Conservation (phyloP, 176 grass and related monocot species). For the Ensete ventricosum region DNA sequence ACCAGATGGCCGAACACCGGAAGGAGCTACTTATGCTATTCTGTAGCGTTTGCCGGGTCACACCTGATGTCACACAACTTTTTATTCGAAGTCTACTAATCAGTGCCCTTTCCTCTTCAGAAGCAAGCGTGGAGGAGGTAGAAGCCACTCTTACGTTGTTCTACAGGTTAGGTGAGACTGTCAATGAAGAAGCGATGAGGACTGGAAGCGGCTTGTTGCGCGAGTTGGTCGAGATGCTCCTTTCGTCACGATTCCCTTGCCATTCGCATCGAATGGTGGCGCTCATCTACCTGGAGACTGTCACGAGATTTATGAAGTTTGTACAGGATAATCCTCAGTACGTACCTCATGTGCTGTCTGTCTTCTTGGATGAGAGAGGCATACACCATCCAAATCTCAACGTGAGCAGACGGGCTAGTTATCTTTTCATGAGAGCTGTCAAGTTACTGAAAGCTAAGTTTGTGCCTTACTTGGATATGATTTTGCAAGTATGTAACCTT, state of each 20-base stretch:
- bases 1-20: constrained; percentile 63
- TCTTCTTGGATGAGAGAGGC: constrained; percentile 84
- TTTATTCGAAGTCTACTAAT: constrained; percentile 67
- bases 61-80: constrained; percentile 55
- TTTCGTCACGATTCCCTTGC: constrained; percentile 64
- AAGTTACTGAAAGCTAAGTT: constrained; percentile 77
- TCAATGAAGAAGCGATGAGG: constrained; percentile 62
- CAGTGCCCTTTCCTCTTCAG: constrained; percentile 46
- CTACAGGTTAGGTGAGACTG: constrained; percentile 56
- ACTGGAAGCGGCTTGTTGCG: constrained; percentile 48
- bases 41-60: constrained; percentile 73
- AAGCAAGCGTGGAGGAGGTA: constrained; percentile 65
- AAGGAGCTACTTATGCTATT: constrained; percentile 83
- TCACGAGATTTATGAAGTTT: constrained; percentile 86
- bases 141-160: constrained; percentile 80
- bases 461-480: constrained; percentile 75
- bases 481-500: constrained; percentile 68
- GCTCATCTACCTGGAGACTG: constrained; percentile 72
- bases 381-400: constrained; percentile 72
- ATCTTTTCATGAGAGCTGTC: constrained; percentile 91
- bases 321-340: constrained; percentile 75
- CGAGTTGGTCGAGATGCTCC: constrained; percentile 77
- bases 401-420: constrained; percentile 71
- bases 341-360: constrained; percentile 52
- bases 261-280: constrained; percentile 82